A percentile compares a stretch with the other conserved stretches of the same genome.
Evolutionary conservation across 1,284 basidiomycete species (phyloP).

Genomic region (Macrocybe sp.): DNA sequence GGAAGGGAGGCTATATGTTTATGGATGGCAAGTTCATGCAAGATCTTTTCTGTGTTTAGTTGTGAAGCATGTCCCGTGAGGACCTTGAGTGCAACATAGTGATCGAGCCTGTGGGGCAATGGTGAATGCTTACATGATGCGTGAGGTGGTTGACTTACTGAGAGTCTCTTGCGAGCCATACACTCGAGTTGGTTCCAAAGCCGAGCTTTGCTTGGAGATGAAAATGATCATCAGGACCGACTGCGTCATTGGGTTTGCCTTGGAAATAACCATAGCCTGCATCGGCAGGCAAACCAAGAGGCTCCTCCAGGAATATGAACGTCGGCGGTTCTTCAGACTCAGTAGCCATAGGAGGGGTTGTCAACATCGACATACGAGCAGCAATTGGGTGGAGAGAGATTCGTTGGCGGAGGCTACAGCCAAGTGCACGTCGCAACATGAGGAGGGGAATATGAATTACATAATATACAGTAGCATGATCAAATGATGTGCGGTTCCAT

Average conservation of each 20-base stretch:
- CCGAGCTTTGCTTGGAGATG: conserved; percentile 18
- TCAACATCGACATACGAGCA: no score
- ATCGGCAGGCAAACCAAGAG: conserved; percentile 17
- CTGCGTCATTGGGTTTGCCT: conserved; percentile 10
- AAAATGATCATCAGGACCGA: conserved; percentile 17
- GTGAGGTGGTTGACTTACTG: not conserved
- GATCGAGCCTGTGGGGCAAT: not conserved
- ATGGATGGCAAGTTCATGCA: conserved; percentile 33
- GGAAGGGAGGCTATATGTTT: conserved; percentile 16
- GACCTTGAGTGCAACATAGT: no score
- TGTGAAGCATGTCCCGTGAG: conserved; percentile 22
- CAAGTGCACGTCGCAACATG: no score
- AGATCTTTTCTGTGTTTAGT: conserved; percentile 19
- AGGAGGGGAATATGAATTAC: no score
- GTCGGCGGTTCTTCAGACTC: no score
- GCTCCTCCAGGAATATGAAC: conserved; percentile 8
- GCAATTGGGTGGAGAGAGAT: no score
- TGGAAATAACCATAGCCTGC: conserved; percentile 20
- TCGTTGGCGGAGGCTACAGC: no score
- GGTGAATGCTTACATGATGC: not conserved
- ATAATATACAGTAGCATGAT: not conserved
- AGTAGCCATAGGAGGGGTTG: no score
- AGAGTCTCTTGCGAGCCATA: conserved; percentile 9
- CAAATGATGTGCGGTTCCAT: no score
- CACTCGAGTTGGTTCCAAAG: conserved; percentile 16